Evolutionary conservation across 2,329 filamentous ascomycete genomes (phyloP).

Genomic region (Penicillium frequentans): DNA sequence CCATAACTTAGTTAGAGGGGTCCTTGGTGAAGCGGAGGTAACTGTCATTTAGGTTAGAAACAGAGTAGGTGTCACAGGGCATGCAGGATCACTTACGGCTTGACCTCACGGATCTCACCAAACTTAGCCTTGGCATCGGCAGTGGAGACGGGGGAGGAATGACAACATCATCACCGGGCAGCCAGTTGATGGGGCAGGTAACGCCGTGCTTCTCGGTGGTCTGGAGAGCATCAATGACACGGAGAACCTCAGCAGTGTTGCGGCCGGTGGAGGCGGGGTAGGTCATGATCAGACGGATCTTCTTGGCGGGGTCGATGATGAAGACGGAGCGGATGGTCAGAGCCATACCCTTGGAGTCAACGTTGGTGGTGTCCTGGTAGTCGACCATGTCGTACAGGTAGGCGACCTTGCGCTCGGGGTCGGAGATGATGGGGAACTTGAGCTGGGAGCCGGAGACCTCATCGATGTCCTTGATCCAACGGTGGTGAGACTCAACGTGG

Average conservation of each 20-base stretch:
- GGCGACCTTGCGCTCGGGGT: slow-evolving; percentile 75
- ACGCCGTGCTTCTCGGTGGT: slow-evolving; percentile 84
- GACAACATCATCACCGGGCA: slow-evolving; percentile 85
- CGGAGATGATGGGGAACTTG: slow-evolving; percentile 77
- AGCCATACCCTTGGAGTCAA: slow-evolving; percentile 69
- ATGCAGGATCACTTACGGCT: slow-evolving; percentile 47
- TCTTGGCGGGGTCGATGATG: slow-evolving; percentile 91
- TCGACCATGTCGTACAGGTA: slow-evolving; percentile 81
- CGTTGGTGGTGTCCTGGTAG: slow-evolving; percentile 77
- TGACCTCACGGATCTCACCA: slow-evolving; percentile 66
- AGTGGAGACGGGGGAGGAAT: slow-evolving; percentile 81
- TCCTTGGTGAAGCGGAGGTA: slow-evolving; percentile 41
- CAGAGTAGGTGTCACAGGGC: background rate
- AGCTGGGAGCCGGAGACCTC: slow-evolving; percentile 72
- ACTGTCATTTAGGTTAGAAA: slow-evolving; percentile 21
- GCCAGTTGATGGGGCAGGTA: slow-evolving; percentile 89
- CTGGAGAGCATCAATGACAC: slow-evolving; percentile 76
- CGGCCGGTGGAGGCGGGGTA: slow-evolving; percentile 90
- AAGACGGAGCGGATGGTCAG: slow-evolving; percentile 96
- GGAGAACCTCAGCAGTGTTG: slow-evolving; percentile 76
- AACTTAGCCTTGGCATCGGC: slow-evolving; percentile 87
- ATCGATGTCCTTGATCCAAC: slow-evolving; percentile 88
- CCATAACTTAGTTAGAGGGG: slow-evolving; percentile 33
- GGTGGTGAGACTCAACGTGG: slow-evolving; percentile 76
- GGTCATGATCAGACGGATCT: slow-evolving; percentile 85